phyloP scores from a whole-genome alignment of 2,329 filamentous ascomycete genomes.

The Aureobasidium sp. region DNA sequence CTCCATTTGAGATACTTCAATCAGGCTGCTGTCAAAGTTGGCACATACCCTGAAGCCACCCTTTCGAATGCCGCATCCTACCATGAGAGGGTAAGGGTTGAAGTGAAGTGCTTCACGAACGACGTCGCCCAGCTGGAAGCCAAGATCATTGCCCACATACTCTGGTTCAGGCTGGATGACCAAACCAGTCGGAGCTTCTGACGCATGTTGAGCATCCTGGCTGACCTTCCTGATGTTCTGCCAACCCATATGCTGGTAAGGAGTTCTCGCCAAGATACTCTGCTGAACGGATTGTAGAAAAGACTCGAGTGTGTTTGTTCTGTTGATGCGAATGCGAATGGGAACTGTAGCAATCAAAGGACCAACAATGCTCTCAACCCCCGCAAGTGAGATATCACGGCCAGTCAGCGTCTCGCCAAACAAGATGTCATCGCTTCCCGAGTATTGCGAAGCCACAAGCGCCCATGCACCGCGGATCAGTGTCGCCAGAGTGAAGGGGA shows the following conservation, averaged over 20 bases:
- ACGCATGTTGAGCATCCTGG: conserved; percentile 46
- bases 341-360: conserved; percentile 32
- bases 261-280: conserved; percentile 22
- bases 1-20: conserved; percentile 9
- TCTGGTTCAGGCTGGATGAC: conserved; percentile 39
- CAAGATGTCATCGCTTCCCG: conserved; percentile 23
- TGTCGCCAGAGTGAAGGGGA: conserved; percentile 25
- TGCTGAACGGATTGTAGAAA: conserved; percentile 16
- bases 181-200: conserved; percentile 47
- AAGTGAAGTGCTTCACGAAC: conserved; percentile 18
- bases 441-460: conserved; percentile 22
- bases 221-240: conserved; percentile 34
- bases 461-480: conserved; percentile 27
- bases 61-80: conserved; percentile 36
- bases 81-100: conserved; percentile 38
- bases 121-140: conserved; percentile 16
- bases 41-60: conserved; percentile 31
- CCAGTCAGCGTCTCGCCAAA: conserved; percentile 29
- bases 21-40: conserved; percentile 12
- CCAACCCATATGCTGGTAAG: conserved; percentile 30
- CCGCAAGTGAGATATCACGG: conserved; percentile 25
- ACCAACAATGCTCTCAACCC: conserved; percentile 27
- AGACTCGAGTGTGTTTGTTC: conserved; percentile 17
- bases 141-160: conserved; percentile 16
- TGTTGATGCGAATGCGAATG: conserved; percentile 25